Evolutionary conservation across 2,329 filamentous ascomycete genomes (phyloP).

Genomic region (Ascochyta clinopodiicola): DNA sequence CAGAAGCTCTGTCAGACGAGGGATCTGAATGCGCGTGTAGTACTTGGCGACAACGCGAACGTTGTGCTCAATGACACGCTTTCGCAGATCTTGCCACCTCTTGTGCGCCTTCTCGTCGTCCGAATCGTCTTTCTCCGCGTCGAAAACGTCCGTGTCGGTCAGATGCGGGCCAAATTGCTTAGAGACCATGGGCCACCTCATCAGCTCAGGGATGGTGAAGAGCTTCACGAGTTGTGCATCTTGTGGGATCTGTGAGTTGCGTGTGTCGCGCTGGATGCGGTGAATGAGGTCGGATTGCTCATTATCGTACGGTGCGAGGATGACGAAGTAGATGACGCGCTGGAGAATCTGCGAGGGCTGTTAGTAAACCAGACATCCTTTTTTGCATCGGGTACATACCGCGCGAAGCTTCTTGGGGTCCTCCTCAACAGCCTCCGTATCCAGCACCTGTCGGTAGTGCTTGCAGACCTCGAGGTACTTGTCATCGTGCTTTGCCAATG

Average conservation of each 20-base stretch:
- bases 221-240: conserved; percentile 89
- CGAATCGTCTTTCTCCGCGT: conserved; percentile 67
- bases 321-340: conserved; percentile 96
- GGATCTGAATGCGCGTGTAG: conserved; percentile 96
- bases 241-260: conserved; percentile 76
- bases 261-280: conserved; percentile 84
- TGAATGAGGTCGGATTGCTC: conserved; percentile 97
- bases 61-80: conserved; percentile 99
- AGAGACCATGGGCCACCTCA: conserved; percentile 96
- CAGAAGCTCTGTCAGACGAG: conserved; percentile 85
- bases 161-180: conserved; percentile 89
- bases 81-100: conserved; percentile 93
- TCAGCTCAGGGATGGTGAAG: conserved; percentile 94
- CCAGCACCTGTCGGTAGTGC: conserved; percentile 94
- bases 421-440: conserved; percentile 93
- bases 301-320: conserved; percentile 96
- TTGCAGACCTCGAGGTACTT: conserved; percentile 99
- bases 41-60: conserved; percentile 97
- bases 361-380: conserved; percentile 5
- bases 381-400: conserved; percentile 59
- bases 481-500: conserved; percentile 91
- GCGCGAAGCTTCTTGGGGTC: conserved; percentile 85
- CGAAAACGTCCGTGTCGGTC: conserved; percentile 88
- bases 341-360: conserved; percentile 72
- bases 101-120: conserved; percentile 80